Evolutionary conservation across 768 basidiomycete species (phyloP).

Genomic region (Lyophyllum shimeji): DNA sequence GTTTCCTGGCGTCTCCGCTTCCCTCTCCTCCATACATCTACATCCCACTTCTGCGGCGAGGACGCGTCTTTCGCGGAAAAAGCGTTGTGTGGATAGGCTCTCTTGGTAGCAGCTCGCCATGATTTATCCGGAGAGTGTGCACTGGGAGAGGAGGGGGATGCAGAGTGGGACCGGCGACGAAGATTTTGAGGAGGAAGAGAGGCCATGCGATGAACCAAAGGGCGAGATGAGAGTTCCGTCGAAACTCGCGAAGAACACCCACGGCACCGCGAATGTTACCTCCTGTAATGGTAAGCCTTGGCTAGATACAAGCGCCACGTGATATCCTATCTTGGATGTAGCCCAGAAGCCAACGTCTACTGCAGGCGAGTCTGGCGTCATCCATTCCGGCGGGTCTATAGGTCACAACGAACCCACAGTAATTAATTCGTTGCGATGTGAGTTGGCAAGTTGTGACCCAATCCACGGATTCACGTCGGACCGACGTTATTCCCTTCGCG

Average conservation of each 20-base stretch:
- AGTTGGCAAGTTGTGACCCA: too few relatives aligned
- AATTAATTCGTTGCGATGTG: too few relatives aligned
- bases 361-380: too few relatives aligned
- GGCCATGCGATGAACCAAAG: conserved; percentile 23
- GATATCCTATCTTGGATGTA: too few relatives aligned
- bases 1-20: conserved; percentile 53
- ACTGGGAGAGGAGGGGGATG: conserved; percentile 36
- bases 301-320: too few relatives aligned
- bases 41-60: conserved; percentile 47
- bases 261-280: too few relatives aligned
- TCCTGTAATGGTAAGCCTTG: too few relatives aligned
- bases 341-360: too few relatives aligned
- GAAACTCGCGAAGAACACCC: background rate
- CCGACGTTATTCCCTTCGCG: background rate
- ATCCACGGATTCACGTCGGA: background rate
- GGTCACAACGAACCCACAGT: too few relatives aligned
- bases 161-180: conserved; percentile 57
- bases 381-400: too few relatives aligned
- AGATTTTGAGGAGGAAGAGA: conserved; percentile 33
- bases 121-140: conserved; percentile 33
- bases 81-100: conserved; percentile 42
- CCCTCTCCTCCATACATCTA: conserved; percentile 52
- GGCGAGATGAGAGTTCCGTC: background rate
- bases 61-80: conserved; percentile 27
- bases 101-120: conserved; percentile 48